Conservation (phyloP, 768 basidiomycete species). For the Erythrobasidium yunnanense region DNA sequence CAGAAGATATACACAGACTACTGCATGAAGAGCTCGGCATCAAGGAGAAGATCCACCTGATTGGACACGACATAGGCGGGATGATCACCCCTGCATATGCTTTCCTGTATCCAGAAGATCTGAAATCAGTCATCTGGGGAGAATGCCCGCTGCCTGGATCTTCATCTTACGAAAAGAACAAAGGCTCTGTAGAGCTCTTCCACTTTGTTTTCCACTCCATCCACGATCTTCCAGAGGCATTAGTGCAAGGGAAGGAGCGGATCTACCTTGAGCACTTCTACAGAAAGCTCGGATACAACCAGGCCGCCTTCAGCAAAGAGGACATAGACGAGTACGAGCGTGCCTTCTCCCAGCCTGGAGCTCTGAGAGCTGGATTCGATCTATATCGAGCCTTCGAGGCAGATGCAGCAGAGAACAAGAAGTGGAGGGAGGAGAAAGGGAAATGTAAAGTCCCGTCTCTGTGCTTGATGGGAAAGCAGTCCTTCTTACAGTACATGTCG, state of each 20-base stretch:
- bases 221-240: constrained; percentile 33
- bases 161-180: constrained; percentile 27
- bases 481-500: constrained; percentile 10
- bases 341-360: constrained; percentile 31
- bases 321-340: constrained; percentile 31
- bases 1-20: constrained; percentile 30
- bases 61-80: constrained; percentile 36
- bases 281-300: constrained; percentile 32
- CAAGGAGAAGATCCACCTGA: constrained; percentile 27
- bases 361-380: constrained; percentile 34
- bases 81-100: constrained; percentile 34
- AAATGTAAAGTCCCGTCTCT: neutral
- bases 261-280: constrained; percentile 35
- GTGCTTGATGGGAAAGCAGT: neutral
- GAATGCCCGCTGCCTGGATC: constrained; percentile 37
- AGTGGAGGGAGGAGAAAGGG: neutral
- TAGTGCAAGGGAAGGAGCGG: constrained; percentile 33
- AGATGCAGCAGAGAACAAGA: neutral
- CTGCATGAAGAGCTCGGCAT: constrained; percentile 30
- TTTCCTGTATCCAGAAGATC: constrained; percentile 26
- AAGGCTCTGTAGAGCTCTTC: constrained; percentile 28
- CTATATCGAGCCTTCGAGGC: constrained; percentile 32
- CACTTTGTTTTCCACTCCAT: constrained; percentile 38
- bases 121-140: neutral
- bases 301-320: constrained; percentile 25